A percentile compares a stretch with the other conserved stretches of the same genome.
phyloP scores from a whole-genome alignment of 306 rosid species.

The Quercus agrifolia region DNA sequence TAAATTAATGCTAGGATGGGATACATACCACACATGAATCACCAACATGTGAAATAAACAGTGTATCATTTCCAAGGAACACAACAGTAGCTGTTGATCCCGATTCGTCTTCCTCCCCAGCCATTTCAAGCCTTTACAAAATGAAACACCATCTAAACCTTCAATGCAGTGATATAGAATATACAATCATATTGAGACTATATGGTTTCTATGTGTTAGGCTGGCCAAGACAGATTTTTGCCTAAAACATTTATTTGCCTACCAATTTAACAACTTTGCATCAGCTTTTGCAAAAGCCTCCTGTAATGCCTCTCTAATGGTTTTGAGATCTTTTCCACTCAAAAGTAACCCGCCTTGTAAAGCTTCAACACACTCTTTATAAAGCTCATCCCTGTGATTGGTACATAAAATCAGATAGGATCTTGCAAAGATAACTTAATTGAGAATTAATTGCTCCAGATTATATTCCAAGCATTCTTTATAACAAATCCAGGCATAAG shows the following conservation, averaged over 20 bases:
- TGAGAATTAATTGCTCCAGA: neutral
- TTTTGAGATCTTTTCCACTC: conserved; percentile 52
- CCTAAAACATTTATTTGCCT: conserved; percentile 21
- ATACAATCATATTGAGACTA: conserved; percentile 31
- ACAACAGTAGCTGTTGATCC: conserved; percentile 87
- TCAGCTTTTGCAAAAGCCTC: conserved; percentile 74
- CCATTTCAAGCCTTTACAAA: conserved; percentile 82
- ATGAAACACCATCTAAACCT: conserved; percentile 59
- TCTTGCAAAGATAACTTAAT: neutral
- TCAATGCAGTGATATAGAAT: conserved; percentile 36
- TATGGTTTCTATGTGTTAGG: neutral
- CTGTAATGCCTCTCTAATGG: conserved; percentile 58
- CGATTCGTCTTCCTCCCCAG: conserved; percentile 69
- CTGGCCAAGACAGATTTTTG: neutral
- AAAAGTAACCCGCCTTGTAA: conserved; percentile 73
- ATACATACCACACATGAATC: conserved; percentile 83
- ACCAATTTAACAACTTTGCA: conserved; percentile 61
- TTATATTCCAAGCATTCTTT: neutral
- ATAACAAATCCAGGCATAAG: neutral
- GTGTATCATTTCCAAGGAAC: conserved; percentile 52
- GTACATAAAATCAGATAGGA: conserved; percentile 24
- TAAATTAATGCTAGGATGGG: conserved; percentile 1
- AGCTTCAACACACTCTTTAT: conserved; percentile 78
- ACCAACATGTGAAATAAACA: conserved; percentile 83
- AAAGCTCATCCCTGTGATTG: conserved; percentile 75